Evolutionary conservation across 129 eudicot species (phyloP), one percentile per base, ranked within the genome.

Genomic region (Chrysanthemum seticuspe): DNA sequence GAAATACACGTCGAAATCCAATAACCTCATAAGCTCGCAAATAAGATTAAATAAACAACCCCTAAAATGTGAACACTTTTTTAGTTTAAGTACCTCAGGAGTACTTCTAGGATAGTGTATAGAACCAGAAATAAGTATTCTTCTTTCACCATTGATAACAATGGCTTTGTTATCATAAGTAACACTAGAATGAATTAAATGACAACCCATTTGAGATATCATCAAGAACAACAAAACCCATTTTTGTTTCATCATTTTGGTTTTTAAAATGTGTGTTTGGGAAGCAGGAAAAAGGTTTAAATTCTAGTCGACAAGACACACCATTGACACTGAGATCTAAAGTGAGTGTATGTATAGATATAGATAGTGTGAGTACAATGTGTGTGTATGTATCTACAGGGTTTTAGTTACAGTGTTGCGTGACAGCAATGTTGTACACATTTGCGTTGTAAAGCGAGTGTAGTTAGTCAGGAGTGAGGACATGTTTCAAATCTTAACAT

Each of bases 71-170:
- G 52, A 18, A 18, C 47, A 40, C 2, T 54, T 7, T n/a, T 13
- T 40, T 18, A 16, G 1, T 40, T 40, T 13, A 34, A 64, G 68
- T 86, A 86, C 91, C 91, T 83, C 80, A 63, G 91, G 91, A 15
- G 85, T 81, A 80, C 88, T 86, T 81, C 91, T 80, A 36, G 91
- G 79, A 68, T 86, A 86, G 66, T 86, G 91, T 80, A 86, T 86
- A 27, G 88, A 84, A 48, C 88, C 88, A 78, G 88, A 81, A 5
- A 81, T 74, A 21, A 84, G 78, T 15, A 84, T 74, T 67, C 81
- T 84, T 81, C 88, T 78, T 71, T 65, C 62, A 10, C 83, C 88
- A 84, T 84, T 84, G 27, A 84, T 81, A 70, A 84, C 73, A 62
- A 84, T 74, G 50, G 85, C 83, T 71, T 74, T 84, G 67, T 70